Percentiles rank a stretch among this genome's conserved stretches.
Conservation (phyloP, 108 stramenopile genomes). For the Nitzschia sp. region DNA sequence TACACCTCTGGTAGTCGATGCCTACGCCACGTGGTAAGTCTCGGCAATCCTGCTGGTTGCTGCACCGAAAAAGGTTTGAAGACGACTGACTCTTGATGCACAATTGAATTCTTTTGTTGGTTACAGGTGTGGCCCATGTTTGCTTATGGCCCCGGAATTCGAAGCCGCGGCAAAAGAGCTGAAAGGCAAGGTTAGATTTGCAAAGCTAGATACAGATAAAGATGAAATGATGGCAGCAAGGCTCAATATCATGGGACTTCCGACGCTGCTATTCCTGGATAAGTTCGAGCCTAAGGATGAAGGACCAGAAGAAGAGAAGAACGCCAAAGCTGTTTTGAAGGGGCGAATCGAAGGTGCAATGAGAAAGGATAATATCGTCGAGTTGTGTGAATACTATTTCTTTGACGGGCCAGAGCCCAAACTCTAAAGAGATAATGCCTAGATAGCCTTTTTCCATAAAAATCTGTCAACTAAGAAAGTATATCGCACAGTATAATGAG, state of each 20-base stretch:
- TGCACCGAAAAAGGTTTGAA: not conserved
- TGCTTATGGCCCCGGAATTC: slow-evolving; percentile 85
- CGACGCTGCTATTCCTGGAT: slow-evolving; percentile 78
- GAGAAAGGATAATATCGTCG: slow-evolving; percentile 67
- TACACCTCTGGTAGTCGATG: slow-evolving; percentile 74
- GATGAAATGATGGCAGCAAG: slow-evolving; percentile 78
- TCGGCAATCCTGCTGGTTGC: too few relatives aligned
- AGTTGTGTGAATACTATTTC: slow-evolving; percentile 72
- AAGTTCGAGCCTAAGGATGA: slow-evolving; percentile 54
- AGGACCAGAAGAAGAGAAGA: slow-evolving; percentile 45
- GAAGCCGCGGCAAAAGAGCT: slow-evolving; percentile 77
- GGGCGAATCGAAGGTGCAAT: slow-evolving; percentile 83
- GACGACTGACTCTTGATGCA: not conserved
- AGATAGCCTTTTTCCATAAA: too few relatives aligned
- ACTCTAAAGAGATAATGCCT: not conserved
- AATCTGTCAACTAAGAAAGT: not conserved
- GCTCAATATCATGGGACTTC: slow-evolving; percentile 79
- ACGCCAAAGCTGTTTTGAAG: slow-evolving; percentile 74
- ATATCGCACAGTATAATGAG: not conserved
- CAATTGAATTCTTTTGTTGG: not conserved
- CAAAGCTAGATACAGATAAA: slow-evolving; percentile 80
- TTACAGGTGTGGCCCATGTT: slow-evolving; percentile 71
- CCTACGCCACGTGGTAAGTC: slow-evolving; percentile 82
- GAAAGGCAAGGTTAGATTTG: slow-evolving; percentile 74
- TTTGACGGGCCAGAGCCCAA: slow-evolving; percentile 74